A percentile compares a stretch with the other conserved stretches of the same genome.
phyloP scores from a whole-genome alignment of 2,329 filamentous ascomycete genomes.

The Fusarium sambucinum region DNA sequence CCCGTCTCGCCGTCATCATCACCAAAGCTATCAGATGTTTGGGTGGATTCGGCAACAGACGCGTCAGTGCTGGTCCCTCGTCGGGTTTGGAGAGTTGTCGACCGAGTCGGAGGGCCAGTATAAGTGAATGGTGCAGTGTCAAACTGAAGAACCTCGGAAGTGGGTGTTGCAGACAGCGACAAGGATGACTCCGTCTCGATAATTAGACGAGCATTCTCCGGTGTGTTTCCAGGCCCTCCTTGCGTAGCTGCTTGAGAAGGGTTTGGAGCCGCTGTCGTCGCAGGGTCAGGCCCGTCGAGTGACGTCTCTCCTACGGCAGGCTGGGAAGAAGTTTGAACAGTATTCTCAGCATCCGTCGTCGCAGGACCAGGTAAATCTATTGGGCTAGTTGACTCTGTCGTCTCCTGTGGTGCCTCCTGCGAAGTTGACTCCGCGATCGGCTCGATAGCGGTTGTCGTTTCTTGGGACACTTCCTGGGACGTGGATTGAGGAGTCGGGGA shows the following conservation, averaged over 20 bases:
- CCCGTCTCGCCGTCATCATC: constrained; percentile 29
- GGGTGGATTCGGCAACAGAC: constrained; percentile 30
- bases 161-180: not conserved
- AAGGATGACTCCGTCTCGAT: constrained; percentile 11
- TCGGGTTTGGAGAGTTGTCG: constrained; percentile 41
- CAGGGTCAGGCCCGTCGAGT: constrained; percentile 14
- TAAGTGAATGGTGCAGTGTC: constrained; percentile 40
- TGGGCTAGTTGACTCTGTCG: constrained; percentile 16
- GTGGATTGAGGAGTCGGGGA: constrained; percentile 15
- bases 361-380: constrained; percentile 17
- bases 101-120: constrained; percentile 25
- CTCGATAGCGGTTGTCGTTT: constrained; percentile 18
- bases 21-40: constrained; percentile 30
- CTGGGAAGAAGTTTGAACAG: not conserved
- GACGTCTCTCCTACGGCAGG: not conserved
- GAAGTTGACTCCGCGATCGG: constrained; percentile 13
- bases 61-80: constrained; percentile 31
- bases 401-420: constrained; percentile 12
- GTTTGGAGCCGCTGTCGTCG: constrained; percentile 8
- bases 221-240: constrained; percentile 5
- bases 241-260: not conserved
- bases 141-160: constrained; percentile 36
- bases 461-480: constrained; percentile 6
- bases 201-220: constrained; percentile 23
- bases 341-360: constrained; percentile 4